Conservation (phyloP, 2,329 filamentous ascomycete genomes). For the Escovopsis weberi region DNA sequence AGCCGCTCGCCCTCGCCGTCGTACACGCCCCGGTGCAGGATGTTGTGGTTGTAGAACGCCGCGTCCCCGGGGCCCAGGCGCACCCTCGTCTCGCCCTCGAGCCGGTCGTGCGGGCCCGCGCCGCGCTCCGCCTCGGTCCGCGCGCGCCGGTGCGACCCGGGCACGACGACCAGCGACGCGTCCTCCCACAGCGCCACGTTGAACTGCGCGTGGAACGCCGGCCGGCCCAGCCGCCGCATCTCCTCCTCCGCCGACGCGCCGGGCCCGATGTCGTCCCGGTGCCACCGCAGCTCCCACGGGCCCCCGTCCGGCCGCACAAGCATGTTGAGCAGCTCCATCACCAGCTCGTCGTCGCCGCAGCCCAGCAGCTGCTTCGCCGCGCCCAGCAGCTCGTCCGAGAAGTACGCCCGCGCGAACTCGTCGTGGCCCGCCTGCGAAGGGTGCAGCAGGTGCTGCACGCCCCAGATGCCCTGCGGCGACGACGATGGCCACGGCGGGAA, state of each 20-base stretch:
- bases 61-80: constrained; percentile 58
- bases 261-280: constrained; percentile 69
- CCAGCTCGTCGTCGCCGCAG: constrained; percentile 45
- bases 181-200: constrained; percentile 73
- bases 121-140: constrained; percentile 54
- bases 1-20: constrained; percentile 42
- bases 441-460: constrained; percentile 73
- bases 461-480: constrained; percentile 61
- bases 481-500: constrained; percentile 72
- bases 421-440: constrained; percentile 49
- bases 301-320: constrained; percentile 52
- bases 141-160: constrained; percentile 58
- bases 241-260: constrained; percentile 54
- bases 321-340: constrained; percentile 83
- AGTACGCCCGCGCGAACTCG: constrained; percentile 56
- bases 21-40: constrained; percentile 61
- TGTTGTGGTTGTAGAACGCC: constrained; percentile 85
- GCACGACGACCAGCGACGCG: constrained; percentile 58
- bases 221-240: constrained; percentile 38
- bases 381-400: constrained; percentile 47
- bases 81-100: constrained; percentile 54
- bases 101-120: constrained; percentile 49
- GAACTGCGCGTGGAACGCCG: constrained; percentile 69
- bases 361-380: constrained; percentile 51
- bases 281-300: constrained; percentile 69